Evolutionary conservation across 2,329 filamentous ascomycete species (phyloP).

Genomic region (Cytospora schulzeri): DNA sequence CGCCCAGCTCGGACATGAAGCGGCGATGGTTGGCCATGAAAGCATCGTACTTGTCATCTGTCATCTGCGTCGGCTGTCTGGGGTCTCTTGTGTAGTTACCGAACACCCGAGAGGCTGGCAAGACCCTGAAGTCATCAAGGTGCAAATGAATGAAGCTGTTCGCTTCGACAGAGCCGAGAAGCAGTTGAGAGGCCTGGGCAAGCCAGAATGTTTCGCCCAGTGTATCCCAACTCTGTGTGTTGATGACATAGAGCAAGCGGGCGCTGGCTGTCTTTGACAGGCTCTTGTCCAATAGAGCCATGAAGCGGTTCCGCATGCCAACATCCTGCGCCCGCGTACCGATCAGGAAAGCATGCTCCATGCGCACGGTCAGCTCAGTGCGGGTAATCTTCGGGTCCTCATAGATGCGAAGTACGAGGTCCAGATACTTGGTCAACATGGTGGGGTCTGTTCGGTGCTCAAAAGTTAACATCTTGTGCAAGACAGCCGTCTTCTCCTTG

Average conservation of each 20-base stretch:
- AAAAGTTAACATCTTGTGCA: constrained; percentile 99
- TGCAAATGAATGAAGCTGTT: constrained; percentile 78
- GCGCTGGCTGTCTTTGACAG: constrained; percentile 90
- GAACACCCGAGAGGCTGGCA: constrained; percentile 74
- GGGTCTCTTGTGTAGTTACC: constrained; percentile 71
- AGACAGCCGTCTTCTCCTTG: constrained; percentile 97
- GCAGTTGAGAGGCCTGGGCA: constrained; percentile 87
- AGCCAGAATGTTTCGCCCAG: constrained; percentile 96
- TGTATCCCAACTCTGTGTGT: constrained; percentile 95
- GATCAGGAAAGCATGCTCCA: constrained; percentile 98
- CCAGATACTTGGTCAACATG: constrained; percentile 88
- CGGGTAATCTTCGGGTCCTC: constrained; percentile 95
- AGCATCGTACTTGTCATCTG: constrained; percentile 79
- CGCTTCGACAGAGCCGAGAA: constrained; percentile 89
- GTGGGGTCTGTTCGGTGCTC: constrained; percentile 81
- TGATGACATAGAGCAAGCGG: constrained; percentile 84
- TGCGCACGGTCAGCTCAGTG: constrained; percentile 91
- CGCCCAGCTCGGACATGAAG: constrained; percentile 82
- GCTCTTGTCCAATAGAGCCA: constrained; percentile 93
- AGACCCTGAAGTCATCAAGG: constrained; percentile 78
- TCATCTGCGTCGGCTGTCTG: constrained; percentile 66
- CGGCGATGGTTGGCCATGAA: constrained; percentile 77
- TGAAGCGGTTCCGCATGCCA: constrained; percentile 95
- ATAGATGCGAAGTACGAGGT: constrained; percentile 96
- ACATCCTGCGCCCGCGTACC: constrained; percentile 91